Evolutionary conservation across 2,329 filamentous ascomycete species (phyloP), one percentile per base, ranked within the genome.

Genomic region (Metarhizium sp.): DNA sequence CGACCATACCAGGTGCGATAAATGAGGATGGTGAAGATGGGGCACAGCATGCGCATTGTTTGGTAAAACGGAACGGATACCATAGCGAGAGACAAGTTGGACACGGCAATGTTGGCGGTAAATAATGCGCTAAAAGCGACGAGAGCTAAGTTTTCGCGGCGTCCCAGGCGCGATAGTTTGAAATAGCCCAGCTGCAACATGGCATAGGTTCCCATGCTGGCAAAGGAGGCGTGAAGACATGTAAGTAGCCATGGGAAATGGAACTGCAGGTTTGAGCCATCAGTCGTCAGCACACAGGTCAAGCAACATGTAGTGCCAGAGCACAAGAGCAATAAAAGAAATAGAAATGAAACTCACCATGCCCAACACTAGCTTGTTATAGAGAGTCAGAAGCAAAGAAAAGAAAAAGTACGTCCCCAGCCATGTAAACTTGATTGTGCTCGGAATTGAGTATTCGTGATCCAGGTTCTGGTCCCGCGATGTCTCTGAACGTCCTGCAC

Each of bases 1-100:
- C 80, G 77, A 57, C 71, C 67, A 65, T 80, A 84, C 64, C 75
- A 75, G 52, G 80, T 63, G 52, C 79, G 78, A 71, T 81, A 84
- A 65, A 85, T 82, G 59, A 82, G 66, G 55, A 84, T 78, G 53
- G 82, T 83, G 65, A 84, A 81, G 62, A 84, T 75, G 32, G 82
- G 82, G 57, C 76, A 80, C 20, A 81, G 79, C 58, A 82, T 82
- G 59, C 82, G 77, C 67, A 85, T 78, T 56, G 83, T 81, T 66
- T 85, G 82, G 67, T 85, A 83, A 67, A 85, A 85, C 2, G 82
- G 79, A n/a, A 85, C 79, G 0, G 82, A 84, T 42, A 82, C 81
- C 75, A 82, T 76, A 58, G 71, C 73, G 42, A 84, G 73, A n/a
- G 81, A 84, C 29, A 83, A 73, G 67, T 84, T 84, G n/a, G 79